phyloP scores from a whole-genome alignment of 345 rosid species.

The Eucalyptus pumila region DNA sequence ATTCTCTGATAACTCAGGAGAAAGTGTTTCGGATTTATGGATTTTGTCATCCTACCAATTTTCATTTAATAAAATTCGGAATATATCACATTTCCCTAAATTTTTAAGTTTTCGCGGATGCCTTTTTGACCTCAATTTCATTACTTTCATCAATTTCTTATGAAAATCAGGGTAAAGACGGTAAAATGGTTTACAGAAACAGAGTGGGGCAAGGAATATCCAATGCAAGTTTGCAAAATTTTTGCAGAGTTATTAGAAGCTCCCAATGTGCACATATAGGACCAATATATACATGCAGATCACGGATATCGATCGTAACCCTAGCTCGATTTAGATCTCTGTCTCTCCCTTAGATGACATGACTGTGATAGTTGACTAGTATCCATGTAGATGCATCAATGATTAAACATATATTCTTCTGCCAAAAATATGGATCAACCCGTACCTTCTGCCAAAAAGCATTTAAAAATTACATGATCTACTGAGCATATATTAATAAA shows the following conservation, averaged over 20 bases:
- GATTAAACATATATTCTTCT: not conserved
- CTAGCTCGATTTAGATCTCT: too few species aligned
- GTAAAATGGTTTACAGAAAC: not conserved
- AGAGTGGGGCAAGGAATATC: not conserved
- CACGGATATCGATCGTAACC: not conserved
- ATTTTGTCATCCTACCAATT: not conserved
- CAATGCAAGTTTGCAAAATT: not conserved
- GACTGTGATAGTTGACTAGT: too few species aligned
- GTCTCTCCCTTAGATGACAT: too few species aligned
- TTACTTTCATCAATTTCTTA: not conserved
- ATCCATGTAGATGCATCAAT: not conserved
- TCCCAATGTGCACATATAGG: not conserved
- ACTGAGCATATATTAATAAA: not conserved
- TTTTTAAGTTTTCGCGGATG: not conserved
- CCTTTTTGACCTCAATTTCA: not conserved
- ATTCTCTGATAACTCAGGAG: not conserved
- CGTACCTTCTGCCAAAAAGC: not conserved
- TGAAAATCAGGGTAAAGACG: not conserved
- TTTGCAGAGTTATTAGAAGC: not conserved
- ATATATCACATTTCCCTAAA: not conserved
- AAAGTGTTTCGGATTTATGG: not conserved
- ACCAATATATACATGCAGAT: not conserved
- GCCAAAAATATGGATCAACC: not conserved
- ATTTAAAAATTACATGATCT: not conserved
- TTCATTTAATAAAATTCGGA: not conserved